These are phyloP conservation scores for Austroboletus festivus DNA, from an alignment of 768 basidiomycete species.

Conservation along the genomic window DNA sequence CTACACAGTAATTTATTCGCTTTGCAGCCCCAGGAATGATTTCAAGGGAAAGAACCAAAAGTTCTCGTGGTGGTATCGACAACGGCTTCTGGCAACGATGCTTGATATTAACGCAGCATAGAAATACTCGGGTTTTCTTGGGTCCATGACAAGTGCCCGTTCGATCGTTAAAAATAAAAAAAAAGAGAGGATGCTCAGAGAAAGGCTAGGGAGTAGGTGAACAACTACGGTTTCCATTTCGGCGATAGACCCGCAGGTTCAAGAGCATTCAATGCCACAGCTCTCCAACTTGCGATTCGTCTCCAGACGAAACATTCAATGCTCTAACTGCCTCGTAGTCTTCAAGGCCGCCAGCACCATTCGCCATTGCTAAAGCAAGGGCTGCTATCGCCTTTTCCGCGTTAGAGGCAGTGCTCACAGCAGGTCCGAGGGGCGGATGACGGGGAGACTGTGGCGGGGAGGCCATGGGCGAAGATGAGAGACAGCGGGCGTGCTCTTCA, in stretches of 20 bases:
- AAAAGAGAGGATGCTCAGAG: constrained; percentile 21
- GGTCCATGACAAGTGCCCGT: constrained; percentile 18
- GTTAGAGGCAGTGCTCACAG: constrained; percentile 37
- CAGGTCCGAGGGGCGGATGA: constrained; percentile 2
- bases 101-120: constrained; percentile 24
- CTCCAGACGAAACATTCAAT: constrained; percentile 32
- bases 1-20: constrained; percentile 18
- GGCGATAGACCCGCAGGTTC: not conserved
- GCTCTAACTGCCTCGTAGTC: constrained; percentile 52
- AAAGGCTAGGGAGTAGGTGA: constrained; percentile 4
- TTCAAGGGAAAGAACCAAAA: constrained; percentile 3
- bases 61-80: constrained; percentile 26
- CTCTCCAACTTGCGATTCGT: constrained; percentile 52
- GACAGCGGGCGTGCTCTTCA: constrained; percentile 4
- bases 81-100: constrained; percentile 18
- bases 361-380: constrained; percentile 57
- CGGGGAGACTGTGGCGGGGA: constrained; percentile 14
- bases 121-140: constrained; percentile 14
- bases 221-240: not conserved
- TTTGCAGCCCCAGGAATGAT: constrained; percentile 3
- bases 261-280: constrained; percentile 46
- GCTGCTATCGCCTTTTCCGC: constrained; percentile 61
- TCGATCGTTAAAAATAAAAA: constrained; percentile 27
- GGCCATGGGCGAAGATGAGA: constrained; percentile 7
- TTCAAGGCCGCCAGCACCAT: constrained; percentile 56